These are phyloP conservation scores for Aspergillus nomiae DNA, from an alignment of 2,329 filamentous ascomycete genomes.

Conservation along the genomic window DNA sequence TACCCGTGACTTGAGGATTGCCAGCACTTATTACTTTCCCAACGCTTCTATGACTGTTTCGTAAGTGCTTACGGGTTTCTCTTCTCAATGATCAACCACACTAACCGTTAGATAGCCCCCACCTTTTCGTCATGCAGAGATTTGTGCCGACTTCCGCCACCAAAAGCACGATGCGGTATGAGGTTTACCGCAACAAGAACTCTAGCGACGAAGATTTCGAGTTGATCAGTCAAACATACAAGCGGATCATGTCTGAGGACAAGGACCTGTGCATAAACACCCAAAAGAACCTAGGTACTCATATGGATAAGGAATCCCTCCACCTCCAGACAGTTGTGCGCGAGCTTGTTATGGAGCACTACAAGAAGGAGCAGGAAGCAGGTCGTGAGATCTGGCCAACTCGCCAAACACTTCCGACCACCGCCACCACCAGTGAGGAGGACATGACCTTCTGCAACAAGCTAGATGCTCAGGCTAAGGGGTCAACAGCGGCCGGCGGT, in stretches of 20 bases:
- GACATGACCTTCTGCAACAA: slow-evolving; percentile 35
- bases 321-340: slow-evolving; percentile 58
- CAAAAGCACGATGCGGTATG: slow-evolving; percentile 60
- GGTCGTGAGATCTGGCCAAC: slow-evolving; percentile 58
- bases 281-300: slow-evolving; percentile 60
- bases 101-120: slow-evolving; percentile 40
- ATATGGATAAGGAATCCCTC: slow-evolving; percentile 58
- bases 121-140: slow-evolving; percentile 65
- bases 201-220: slow-evolving; percentile 61
- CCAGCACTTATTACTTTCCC: slow-evolving; percentile 40
- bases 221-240: slow-evolving; percentile 60
- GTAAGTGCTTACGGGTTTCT: slow-evolving; percentile 22
- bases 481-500: slow-evolving; percentile 12
- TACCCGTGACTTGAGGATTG: slow-evolving; percentile 43
- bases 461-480: slow-evolving; percentile 3
- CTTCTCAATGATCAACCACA: background rate
- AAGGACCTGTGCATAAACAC: slow-evolving; percentile 61
- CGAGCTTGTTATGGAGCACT: slow-evolving; percentile 51
- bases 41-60: slow-evolving; percentile 36
- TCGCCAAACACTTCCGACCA: slow-evolving; percentile 32
- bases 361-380: slow-evolving; percentile 46
- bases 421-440: slow-evolving; percentile 28
- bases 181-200: slow-evolving; percentile 64
- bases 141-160: slow-evolving; percentile 59
- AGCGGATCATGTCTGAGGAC: slow-evolving; percentile 65